These are phyloP conservation scores for Jatropha curcas DNA, from an alignment of 345 rosid species.

Conservation along the genomic window DNA sequence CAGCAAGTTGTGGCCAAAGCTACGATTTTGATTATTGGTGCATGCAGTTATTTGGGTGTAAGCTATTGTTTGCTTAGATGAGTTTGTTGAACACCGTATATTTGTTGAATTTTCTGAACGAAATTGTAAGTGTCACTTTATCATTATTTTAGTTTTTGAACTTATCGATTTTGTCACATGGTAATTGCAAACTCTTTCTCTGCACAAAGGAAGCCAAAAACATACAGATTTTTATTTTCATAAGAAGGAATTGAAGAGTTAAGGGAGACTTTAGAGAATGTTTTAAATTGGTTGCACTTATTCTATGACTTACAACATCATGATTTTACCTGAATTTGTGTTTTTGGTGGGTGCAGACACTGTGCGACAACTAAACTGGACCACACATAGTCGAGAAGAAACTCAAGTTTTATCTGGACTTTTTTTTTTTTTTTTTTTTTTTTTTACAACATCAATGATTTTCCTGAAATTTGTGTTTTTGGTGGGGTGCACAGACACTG, in stretches of 20 bases:
- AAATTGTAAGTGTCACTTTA: background rate
- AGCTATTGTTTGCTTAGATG: background rate
- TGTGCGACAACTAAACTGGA: background rate
- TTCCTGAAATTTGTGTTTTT: background rate
- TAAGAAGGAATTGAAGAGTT: no score
- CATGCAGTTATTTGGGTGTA: no score
- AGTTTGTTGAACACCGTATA: background rate
- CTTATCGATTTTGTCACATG: no score
- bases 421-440: no score
- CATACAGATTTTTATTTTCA: no score
- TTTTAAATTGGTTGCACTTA: no score
- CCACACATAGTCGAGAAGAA: background rate
- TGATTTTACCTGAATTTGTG: background rate
- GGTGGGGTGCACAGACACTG: background rate
- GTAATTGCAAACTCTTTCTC: background rate
- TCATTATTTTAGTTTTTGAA: no score
- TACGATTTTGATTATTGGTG: background rate
- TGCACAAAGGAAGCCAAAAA: no score
- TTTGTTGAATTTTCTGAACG: background rate
- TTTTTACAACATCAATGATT: no score
- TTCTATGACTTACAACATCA: no score
- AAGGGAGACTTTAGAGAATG: no score
- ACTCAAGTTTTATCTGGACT: no score
- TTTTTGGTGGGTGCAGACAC: background rate
- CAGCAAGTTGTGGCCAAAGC: background rate